A percentile compares a stretch with the other conserved stretches of the same genome.
These are phyloP conservation scores for Spathaspora gorwiae DNA, from an alignment of 805 yeast species.

Conservation along the genomic window DNA sequence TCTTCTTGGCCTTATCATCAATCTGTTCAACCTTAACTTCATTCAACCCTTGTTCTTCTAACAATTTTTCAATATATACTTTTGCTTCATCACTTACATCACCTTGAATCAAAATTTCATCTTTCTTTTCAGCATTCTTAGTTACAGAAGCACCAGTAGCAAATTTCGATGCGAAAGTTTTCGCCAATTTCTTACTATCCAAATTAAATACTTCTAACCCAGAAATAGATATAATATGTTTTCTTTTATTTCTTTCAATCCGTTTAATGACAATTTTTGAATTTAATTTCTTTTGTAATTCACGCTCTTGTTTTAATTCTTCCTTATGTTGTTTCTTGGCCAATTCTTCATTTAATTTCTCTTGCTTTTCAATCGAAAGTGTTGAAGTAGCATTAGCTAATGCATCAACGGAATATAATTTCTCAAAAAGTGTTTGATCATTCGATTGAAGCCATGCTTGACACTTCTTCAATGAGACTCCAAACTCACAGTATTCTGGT, in stretches of 20 bases:
- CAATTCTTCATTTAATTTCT: conserved; percentile 73
- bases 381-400: conserved; percentile 50
- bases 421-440: conserved; percentile 51
- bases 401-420: conserved; percentile 59
- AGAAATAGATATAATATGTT: conserved; percentile 78
- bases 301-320: conserved; percentile 80
- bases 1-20: conserved; percentile 72
- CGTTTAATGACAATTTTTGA: conserved; percentile 80
- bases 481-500: conserved; percentile 92
- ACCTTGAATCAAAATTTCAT: conserved; percentile 89
- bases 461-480: conserved; percentile 75
- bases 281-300: conserved; percentile 69
- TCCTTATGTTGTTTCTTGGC: conserved; percentile 83
- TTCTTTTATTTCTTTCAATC: conserved; percentile 85
- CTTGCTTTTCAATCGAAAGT: conserved; percentile 72
- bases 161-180: conserved; percentile 87
- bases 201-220: conserved; percentile 87
- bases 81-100: conserved; percentile 92
- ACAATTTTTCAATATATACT: conserved; percentile 60
- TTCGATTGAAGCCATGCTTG: conserved; percentile 71
- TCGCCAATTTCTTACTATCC: conserved; percentile 86
- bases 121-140: conserved; percentile 85
- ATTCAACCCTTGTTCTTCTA: conserved; percentile 76
- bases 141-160: conserved; percentile 95
- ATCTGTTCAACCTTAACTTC: conserved; percentile 87